Base-by-base conservation (phyloP, 495 filamentous ascomycete species). In the Podospora conica region DNA sequence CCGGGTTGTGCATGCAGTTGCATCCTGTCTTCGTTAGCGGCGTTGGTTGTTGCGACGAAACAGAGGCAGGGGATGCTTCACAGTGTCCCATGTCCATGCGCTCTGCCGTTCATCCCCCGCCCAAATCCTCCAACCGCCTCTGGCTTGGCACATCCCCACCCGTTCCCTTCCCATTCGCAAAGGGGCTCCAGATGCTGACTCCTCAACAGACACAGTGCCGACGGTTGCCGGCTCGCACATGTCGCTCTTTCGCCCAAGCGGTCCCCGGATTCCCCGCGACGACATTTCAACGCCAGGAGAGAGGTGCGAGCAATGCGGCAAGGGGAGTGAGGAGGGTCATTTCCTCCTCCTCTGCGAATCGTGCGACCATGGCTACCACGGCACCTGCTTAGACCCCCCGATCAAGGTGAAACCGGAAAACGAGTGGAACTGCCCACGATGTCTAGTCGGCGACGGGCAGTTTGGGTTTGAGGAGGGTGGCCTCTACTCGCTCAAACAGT, bases 391-490 rank as follows among this genome's bases (percentile, higher is more conserved):
- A 20, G 95, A 98, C 66, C 93, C 93, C 22, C 90, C 88, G 3
- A 81, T 96, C n/a, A 88, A 90, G 65, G 78, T 82, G 23, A 85
- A 87, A 56, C 90, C 93, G 0, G 92, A 96, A 63, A 86, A 86
- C 57, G 95, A 99, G 67, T 99, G 95, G 95, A 92, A 98, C 74
- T 99, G 95, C 71, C 91, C 95, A 10, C 87, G 91, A 72, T 99
- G 95, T 74, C 83, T 99, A 54, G 96, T 99, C 53, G 95, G 95
- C 54, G 96, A 96, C 40, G 93, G 93, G 40, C 92, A 98, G 71
- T 99, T 96, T 69, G 95, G 95, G 1, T 99, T 99, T 68, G 95
- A 97, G 72, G 95, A 99, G 74, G 95, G 95, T 21, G 93, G 93
- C 24, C 86, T 97, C 20, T 99, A 99, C 77, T 99, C 95, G 0